phyloP scores from a whole-genome alignment of 768 basidiomycete genomes.

The Serendipita sp. region DNA sequence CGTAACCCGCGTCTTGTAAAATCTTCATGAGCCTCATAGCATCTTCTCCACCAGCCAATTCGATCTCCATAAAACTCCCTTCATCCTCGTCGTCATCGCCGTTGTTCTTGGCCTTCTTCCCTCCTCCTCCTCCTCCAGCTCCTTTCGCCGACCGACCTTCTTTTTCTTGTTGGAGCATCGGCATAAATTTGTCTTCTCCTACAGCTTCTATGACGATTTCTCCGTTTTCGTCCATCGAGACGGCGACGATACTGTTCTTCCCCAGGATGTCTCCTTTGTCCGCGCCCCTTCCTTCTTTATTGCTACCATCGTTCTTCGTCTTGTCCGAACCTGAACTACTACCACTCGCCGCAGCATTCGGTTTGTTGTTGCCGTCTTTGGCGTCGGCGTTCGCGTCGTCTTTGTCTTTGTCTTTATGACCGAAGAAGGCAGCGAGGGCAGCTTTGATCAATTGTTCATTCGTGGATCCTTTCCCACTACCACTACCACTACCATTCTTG shows the following conservation, averaged over 20 bases:
- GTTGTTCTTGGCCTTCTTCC: slow-evolving; percentile 22
- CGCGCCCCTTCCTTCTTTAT: slow-evolving; percentile 11
- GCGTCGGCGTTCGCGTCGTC: not conserved
- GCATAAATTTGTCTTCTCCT: not conserved
- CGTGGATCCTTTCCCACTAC: not conserved
- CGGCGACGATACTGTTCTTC: slow-evolving; percentile 17
- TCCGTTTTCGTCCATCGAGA: slow-evolving; percentile 8
- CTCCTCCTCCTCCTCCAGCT: slow-evolving; percentile 21
- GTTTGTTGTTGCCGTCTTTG: not conserved
- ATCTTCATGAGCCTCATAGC: slow-evolving; percentile 24
- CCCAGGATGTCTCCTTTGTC: slow-evolving; percentile 19
- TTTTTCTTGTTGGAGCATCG: not conserved
- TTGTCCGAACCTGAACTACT: slow-evolving; percentile 12
- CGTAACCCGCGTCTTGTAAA: slow-evolving; percentile 36
- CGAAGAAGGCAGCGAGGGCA: slow-evolving; percentile 10
- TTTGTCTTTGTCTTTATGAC: not conserved
- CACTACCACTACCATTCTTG: not conserved
- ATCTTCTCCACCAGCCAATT: not conserved
- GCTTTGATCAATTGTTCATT: not conserved
- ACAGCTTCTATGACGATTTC: slow-evolving; percentile 1
- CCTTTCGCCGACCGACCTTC: slow-evolving; percentile 13
- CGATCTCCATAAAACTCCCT: not conserved
- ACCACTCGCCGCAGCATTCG: slow-evolving; percentile 15
- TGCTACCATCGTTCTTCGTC: slow-evolving; percentile 12
- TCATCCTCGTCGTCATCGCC: slow-evolving; percentile 5